Evolutionary conservation across 2,329 filamentous ascomycete genomes (phyloP), one percentile per base, ranked within the genome.

Genomic region (Aspergillus tanneri): DNA sequence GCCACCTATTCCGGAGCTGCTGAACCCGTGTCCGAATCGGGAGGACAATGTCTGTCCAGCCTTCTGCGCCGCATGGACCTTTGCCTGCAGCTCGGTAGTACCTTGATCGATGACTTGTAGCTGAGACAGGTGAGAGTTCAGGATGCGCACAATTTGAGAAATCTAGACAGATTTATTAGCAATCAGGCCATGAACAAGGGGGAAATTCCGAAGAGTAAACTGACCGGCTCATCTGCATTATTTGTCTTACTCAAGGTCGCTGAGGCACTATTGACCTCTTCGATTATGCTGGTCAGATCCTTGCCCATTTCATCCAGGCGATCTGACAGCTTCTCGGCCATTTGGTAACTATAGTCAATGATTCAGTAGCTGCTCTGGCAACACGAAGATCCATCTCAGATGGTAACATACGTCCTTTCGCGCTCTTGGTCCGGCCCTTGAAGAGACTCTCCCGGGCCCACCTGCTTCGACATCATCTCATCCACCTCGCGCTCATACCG

Each of bases 181-280:
- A 40, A 39, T 16, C 30, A 19, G 11, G 39, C 19, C 38, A 12
- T 19, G 11, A 7, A 18, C n/a, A 25, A 6, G 16, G 14, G 14
- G 19, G 9, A 12, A 35, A 5, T 19, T 24, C 14, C 16, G 6
- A 21, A 32, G 37, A 61, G 56, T 50, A 66, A 61, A 80, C 85
- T 73, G 80, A 93, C 89, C 58, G 88, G 88, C 72, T 93, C 89
- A 68, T 93, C 88, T 22, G 88, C 82, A 72, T 95, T 95, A 71
- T 81, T 86, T 49, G 87, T 90, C 79, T 95, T 96, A 78, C 84
- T 92, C 57, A 99, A 75, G 19, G 85, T 90, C 46, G 88, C 82
- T n/a, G 89, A 93, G 53, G 95, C 92, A 59, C 86, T 84, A 67
- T 99, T 99, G 67, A 99, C 95, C 72, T 97, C 93, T 66, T 95